A percentile compares a stretch with the other conserved stretches of the same genome.
These are phyloP conservation scores for Xylaria scruposa DNA, from an alignment of 495 filamentous ascomycete species.

Conservation along the genomic window DNA sequence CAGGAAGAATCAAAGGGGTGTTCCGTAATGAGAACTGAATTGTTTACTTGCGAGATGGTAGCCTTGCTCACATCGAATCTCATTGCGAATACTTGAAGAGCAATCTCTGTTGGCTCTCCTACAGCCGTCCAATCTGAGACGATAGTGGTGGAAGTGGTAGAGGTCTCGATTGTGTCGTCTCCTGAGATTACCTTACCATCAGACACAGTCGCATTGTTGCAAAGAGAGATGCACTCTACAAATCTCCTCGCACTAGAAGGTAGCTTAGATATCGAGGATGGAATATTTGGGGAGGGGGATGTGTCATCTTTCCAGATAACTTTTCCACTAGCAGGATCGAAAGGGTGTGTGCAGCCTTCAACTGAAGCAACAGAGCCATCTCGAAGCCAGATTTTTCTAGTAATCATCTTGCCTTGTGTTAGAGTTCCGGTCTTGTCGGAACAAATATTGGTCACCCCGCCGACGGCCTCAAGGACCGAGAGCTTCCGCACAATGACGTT, in stretches of 20 bases:
- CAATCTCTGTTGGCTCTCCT: conserved; percentile 65
- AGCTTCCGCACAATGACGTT: conserved; percentile 74
- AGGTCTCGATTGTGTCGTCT: conserved; percentile 44
- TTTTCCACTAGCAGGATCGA: conserved; percentile 55
- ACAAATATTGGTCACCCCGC: conserved; percentile 64
- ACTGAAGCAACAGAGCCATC: conserved; percentile 42
- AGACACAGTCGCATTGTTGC: conserved; percentile 70
- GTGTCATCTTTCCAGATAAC: conserved; percentile 39
- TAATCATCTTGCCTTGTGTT: conserved; percentile 66
- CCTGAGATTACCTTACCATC: conserved; percentile 63
- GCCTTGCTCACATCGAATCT: conserved; percentile 45
- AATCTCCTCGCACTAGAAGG: conserved; percentile 37
- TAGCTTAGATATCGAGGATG: conserved; percentile 24
- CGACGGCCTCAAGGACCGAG: conserved; percentile 67
- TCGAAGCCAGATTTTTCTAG: conserved; percentile 57
- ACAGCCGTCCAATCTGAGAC: conserved; percentile 53
- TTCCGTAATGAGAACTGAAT: conserved; percentile 52
- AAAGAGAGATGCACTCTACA: conserved; percentile 66
- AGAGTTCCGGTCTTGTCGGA: conserved; percentile 71
- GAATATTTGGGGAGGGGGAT: conserved; percentile 24
- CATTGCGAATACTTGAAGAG: conserved; percentile 55
- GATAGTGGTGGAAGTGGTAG: conserved; percentile 39
- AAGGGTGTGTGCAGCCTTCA: conserved; percentile 53
- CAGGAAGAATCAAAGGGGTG: conserved; percentile 67
- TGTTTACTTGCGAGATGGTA: conserved; percentile 29